These are phyloP conservation scores for Avena atlantica DNA, from an alignment of 176 grass and related monocot genomes.

Conservation along the genomic window DNA sequence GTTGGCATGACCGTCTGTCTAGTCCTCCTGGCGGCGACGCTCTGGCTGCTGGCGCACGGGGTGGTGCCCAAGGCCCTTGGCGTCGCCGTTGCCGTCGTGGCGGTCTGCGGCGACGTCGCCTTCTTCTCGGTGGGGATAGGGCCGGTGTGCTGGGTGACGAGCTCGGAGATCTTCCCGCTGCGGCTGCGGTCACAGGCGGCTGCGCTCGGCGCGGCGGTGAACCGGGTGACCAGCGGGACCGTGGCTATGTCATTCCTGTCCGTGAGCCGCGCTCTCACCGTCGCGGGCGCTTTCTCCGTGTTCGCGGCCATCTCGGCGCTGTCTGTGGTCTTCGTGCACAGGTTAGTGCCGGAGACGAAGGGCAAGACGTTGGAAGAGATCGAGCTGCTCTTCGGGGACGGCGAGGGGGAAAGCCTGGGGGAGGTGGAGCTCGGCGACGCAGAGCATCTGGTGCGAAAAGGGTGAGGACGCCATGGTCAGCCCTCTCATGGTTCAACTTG, in stretches of 20 bases:
- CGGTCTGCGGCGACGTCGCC: constrained; percentile 70
- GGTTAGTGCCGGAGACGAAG: constrained; percentile 63
- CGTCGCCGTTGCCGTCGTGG: constrained; percentile 43
- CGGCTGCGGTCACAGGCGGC: constrained; percentile 64
- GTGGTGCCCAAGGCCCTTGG: constrained; percentile 40
- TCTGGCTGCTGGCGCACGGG: constrained; percentile 50
- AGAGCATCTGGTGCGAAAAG: constrained; percentile 39
- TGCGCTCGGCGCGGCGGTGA: constrained; percentile 61
- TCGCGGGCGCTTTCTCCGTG: constrained; percentile 55
- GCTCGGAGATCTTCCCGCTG: constrained; percentile 69
- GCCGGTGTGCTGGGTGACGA: constrained; percentile 65
- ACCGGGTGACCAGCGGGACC: constrained; percentile 62
- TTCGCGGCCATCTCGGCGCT: constrained; percentile 60
- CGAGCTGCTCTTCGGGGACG: constrained; percentile 47
- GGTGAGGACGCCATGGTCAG: background rate
- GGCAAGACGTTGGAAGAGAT: constrained; percentile 72
- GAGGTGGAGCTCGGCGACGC: constrained; percentile 64
- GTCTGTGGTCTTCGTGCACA: constrained; percentile 59
- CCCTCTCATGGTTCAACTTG: background rate
- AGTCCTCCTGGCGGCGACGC: constrained; percentile 41
- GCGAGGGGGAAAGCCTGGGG: background rate
- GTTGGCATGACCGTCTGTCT: constrained; percentile 69
- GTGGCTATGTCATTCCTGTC: constrained; percentile 78
- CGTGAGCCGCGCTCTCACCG: constrained; percentile 49
- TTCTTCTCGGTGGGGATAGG: constrained; percentile 82